Evolutionary conservation across 2,329 filamentous ascomycete species (phyloP).

Genomic region (Ceratocystis albifundus): DNA sequence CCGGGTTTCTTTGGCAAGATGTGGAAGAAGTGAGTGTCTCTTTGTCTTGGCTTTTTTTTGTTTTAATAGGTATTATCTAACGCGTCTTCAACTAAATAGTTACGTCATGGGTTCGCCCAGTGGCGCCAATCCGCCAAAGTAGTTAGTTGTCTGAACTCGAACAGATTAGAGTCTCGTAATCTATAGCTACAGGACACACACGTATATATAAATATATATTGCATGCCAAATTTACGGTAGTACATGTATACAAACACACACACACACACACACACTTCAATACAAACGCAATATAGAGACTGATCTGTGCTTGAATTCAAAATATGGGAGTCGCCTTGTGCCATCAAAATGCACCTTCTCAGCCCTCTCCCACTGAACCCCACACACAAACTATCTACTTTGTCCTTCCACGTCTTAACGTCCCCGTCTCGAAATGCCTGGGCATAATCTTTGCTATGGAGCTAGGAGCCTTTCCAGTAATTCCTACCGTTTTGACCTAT

Average conservation of each 20-base stretch:
- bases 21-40: slow-evolving; percentile 43
- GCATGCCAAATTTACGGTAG: not conserved
- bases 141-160: slow-evolving; percentile 22
- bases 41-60: too few species aligned
- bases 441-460: not conserved
- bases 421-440: slow-evolving; percentile 14
- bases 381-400: slow-evolving; percentile 31
- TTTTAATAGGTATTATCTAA: not conserved
- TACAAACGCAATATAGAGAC: slow-evolving; percentile 31
- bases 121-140: slow-evolving; percentile 27
- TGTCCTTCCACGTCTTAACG: slow-evolving; percentile 28
- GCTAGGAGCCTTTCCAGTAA: slow-evolving; percentile 17
- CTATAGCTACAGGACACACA: not conserved
- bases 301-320: slow-evolving; percentile 28
- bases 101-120: slow-evolving; percentile 31
- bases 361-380: slow-evolving; percentile 24
- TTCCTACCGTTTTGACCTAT: slow-evolving; percentile 4
- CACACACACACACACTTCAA: slow-evolving; percentile 23
- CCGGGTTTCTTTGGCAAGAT: slow-evolving; percentile 42
- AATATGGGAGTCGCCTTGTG: slow-evolving; percentile 25
- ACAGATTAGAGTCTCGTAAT: not conserved
- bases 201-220: not conserved
- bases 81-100: slow-evolving; percentile 17
- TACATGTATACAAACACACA: not conserved
- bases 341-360: too few species aligned